These are phyloP conservation scores for Linderniella brevidens DNA, from an alignment of 257 asterid species.

Conservation along the genomic window DNA sequence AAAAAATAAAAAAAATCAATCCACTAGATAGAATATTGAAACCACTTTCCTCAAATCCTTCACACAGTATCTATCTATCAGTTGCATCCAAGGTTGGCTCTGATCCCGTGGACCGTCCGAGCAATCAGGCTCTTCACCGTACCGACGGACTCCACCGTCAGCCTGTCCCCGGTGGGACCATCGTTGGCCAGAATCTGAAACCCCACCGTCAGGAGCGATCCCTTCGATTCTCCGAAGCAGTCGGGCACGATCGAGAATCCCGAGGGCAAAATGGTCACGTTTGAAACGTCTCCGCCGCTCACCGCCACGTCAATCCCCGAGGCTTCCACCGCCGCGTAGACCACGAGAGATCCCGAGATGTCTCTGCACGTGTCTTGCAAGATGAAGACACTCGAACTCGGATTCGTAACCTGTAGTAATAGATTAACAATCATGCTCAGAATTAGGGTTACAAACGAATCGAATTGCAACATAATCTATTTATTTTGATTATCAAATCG, in stretches of 20 bases:
- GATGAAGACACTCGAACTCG: slow-evolving; percentile 25
- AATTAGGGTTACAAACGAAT: neutral
- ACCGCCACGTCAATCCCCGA: slow-evolving; percentile 33
- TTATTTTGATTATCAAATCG: no score
- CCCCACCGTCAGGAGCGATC: slow-evolving; percentile 56
- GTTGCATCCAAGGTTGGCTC: slow-evolving; percentile 15
- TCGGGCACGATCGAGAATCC: slow-evolving; percentile 67
- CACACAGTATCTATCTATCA: no score
- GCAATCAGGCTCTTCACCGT: slow-evolving; percentile 45
- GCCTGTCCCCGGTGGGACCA: slow-evolving; percentile 34
- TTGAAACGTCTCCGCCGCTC: slow-evolving; percentile 55
- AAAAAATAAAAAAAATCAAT: neutral
- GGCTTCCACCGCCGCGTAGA: slow-evolving; percentile 39
- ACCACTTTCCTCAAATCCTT: neutral
- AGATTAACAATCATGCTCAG: neutral
- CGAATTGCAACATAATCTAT: no score
- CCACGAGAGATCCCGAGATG: slow-evolving; percentile 45
- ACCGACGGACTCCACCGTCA: slow-evolving; percentile 43
- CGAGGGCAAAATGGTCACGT: slow-evolving; percentile 51
- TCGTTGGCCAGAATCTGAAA: slow-evolving; percentile 53
- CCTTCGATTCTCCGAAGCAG: slow-evolving; percentile 19
- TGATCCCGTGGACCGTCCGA: slow-evolving; percentile 48
- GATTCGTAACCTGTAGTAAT: slow-evolving; percentile 25
- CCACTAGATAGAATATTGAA: neutral
- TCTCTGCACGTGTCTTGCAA: slow-evolving; percentile 63